Conservation (phyloP, 2,329 filamentous ascomycete genomes). For the Curvularia eragrostidis region DNA sequence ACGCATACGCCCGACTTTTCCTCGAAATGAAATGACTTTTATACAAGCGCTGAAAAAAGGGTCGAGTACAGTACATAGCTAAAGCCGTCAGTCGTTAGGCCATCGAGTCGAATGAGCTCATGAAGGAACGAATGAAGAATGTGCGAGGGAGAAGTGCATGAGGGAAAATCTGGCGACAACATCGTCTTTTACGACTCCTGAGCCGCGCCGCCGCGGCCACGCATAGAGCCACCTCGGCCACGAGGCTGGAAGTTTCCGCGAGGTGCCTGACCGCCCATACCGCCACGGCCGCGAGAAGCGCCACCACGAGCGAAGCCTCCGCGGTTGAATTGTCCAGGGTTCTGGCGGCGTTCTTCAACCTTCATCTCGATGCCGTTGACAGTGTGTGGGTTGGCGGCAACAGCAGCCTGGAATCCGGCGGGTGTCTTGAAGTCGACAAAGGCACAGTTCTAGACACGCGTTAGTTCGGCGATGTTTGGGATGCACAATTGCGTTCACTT, state of each 20-base stretch:
- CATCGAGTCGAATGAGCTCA: slow-evolving; percentile 25
- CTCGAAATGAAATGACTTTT: slow-evolving; percentile 47
- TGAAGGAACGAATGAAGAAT: slow-evolving; percentile 20
- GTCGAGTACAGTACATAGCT: slow-evolving; percentile 47
- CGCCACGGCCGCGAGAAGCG: slow-evolving; percentile 66
- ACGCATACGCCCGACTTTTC: slow-evolving; percentile 47
- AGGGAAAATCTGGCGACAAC: slow-evolving; percentile 9
- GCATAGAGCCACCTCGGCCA: slow-evolving; percentile 67
- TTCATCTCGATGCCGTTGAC: slow-evolving; percentile 82
- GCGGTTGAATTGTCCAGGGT: slow-evolving; percentile 45
- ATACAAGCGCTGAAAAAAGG: slow-evolving; percentile 45
- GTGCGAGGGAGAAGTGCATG: slow-evolving; percentile 15
- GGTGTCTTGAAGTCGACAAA: slow-evolving; percentile 90
- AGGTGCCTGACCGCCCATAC: slow-evolving; percentile 62
- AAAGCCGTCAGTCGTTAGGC: slow-evolving; percentile 47
- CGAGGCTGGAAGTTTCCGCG: slow-evolving; percentile 74
- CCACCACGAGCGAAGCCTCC: slow-evolving; percentile 51
- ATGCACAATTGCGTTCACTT: slow-evolving; percentile 36
- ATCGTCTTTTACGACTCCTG: slow-evolving; percentile 42
- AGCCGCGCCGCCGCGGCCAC: slow-evolving; percentile 53
- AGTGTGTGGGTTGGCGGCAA: slow-evolving; percentile 82
- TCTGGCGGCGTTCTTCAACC: slow-evolving; percentile 85
- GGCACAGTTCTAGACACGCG: slow-evolving; percentile 77
- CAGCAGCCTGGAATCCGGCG: slow-evolving; percentile 82
- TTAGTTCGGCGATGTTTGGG: slow-evolving; percentile 24